Base-by-base conservation (phyloP, 352 stramenopile species). In the Globisporangium ultimum region DNA sequence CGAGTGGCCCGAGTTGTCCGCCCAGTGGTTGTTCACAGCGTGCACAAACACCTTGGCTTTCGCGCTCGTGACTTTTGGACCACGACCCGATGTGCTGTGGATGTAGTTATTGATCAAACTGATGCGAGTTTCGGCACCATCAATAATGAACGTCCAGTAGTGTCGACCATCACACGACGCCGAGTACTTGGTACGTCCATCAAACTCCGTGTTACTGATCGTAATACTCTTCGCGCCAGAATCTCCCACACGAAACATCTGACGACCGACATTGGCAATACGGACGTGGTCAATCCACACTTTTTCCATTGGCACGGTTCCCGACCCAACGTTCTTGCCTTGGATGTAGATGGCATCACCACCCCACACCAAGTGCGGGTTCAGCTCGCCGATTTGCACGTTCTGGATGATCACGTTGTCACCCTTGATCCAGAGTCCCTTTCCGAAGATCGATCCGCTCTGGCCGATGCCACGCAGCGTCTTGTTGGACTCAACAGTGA, bases 351-450 rank as follows among this genome's bases (percentile, higher is more conserved):
- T 32, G 2, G 24, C 24, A 32, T 32, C 24, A 5, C 24, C 24
- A 32, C 24, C 24, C 24, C 24, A 32, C 24, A 32, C 24, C 24
- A 32, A 32, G 24, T 32, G 24, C 24, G 24, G 74, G 58, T 87
- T 87, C 21, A 86, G 53, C 50, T 86, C 61, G 17, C 61, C 78
- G 63, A 86, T 78, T 63, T 82, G 61, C 45, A 87, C 66, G 52
- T 87, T 84, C 61, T 84, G 74, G 14, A 84, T 43, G 43, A 87
- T 82, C n/a, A 82, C 71, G 55, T 83, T 84, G 52, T 60, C 42
- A 28, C 72, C 72, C 6, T 18, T 28, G 55, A 83, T 68, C 46
- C 47, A 58, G 9, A 82, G 20, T 0, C 75, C 75, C 42, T 82
- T 82, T 53, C 74, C 72, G 52, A 67, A 51, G 45, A 81, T 66